These are phyloP conservation scores for Waltergamsia citrina DNA, from an alignment of 2,329 filamentous ascomycete genomes.

Conservation along the genomic window DNA sequence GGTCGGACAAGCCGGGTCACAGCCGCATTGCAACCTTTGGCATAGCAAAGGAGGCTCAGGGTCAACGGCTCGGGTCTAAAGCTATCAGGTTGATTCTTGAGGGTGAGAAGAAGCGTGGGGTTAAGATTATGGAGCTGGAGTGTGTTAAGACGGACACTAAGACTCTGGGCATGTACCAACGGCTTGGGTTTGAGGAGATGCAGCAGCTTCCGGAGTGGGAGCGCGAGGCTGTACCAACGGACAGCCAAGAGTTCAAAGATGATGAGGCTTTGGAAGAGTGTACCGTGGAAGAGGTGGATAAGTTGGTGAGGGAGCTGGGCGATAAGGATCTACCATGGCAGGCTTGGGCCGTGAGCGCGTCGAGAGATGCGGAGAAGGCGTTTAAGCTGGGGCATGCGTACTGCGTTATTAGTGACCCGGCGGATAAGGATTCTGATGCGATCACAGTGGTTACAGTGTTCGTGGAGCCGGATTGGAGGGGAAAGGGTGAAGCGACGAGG, in stretches of 20 bases:
- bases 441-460: conserved; percentile 7
- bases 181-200: conserved; percentile 7
- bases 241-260: neutral
- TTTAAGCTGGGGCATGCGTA: conserved; percentile 10
- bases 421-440: conserved; percentile 5
- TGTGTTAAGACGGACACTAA: conserved; percentile 9
- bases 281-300: conserved; percentile 8
- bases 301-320: conserved; percentile 5
- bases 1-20: conserved; percentile 9
- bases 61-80: conserved; percentile 8
- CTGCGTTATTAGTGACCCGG: conserved; percentile 10
- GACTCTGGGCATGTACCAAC: conserved; percentile 9
- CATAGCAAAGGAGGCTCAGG: conserved; percentile 8
- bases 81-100: conserved; percentile 6
- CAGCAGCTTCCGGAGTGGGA: conserved; percentile 9
- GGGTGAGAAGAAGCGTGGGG: conserved; percentile 6
- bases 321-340: conserved; percentile 10
- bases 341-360: conserved; percentile 4
- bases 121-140: conserved; percentile 10
- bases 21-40: conserved; percentile 10
- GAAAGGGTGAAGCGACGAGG: conserved; percentile 8
- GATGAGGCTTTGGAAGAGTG: neutral
- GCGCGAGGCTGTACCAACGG: neutral
- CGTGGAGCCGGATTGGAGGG: conserved; percentile 9
- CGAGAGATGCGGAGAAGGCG: conserved; percentile 2